Evolutionary conservation across 1,284 basidiomycete species (phyloP).

Genomic region (Puccinia sorghi): DNA sequence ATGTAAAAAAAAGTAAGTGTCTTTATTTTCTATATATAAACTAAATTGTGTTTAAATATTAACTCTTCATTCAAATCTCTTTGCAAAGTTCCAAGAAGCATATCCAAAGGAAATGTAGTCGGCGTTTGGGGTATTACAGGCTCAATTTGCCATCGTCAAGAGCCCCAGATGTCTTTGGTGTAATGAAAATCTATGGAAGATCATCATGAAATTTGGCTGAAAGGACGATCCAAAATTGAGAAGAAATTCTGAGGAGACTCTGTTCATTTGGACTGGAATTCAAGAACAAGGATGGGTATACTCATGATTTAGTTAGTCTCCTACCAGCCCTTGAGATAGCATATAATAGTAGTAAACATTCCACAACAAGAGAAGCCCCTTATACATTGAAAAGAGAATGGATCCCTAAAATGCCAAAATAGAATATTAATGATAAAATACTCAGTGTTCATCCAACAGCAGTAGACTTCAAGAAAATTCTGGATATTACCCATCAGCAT

Average conservation of each 20-base stretch:
- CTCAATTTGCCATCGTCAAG: too few relatives aligned
- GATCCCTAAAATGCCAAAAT: constrained; percentile 3
- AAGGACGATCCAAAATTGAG: constrained; percentile 8
- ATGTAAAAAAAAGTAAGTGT: too few relatives aligned
- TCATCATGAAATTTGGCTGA: constrained; percentile 7
- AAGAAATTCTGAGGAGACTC: not conserved
- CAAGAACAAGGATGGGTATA: constrained; percentile 14
- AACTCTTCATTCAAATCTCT: too few relatives aligned
- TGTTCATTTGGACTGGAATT: constrained; percentile 15
- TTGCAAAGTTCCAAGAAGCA: too few relatives aligned
- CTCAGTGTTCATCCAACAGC: not conserved
- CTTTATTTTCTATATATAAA: too few relatives aligned
- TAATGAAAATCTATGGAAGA: not conserved
- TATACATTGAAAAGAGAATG: constrained; percentile 17
- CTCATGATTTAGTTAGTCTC: constrained; percentile 19
- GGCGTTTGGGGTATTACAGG: too few relatives aligned
- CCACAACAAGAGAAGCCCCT: not conserved
- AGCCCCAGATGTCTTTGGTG: too few relatives aligned
- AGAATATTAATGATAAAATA: not conserved
- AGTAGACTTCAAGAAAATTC: constrained; percentile 3
- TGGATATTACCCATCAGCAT: not conserved
- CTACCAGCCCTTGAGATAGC: constrained; percentile 19
- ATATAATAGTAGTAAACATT: constrained; percentile 17
- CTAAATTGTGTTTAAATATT: too few relatives aligned
- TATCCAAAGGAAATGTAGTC: too few relatives aligned